phyloP scores from a whole-genome alignment of 1,139 yeast genomes.

The Blastobotrys malaysiensis region DNA sequence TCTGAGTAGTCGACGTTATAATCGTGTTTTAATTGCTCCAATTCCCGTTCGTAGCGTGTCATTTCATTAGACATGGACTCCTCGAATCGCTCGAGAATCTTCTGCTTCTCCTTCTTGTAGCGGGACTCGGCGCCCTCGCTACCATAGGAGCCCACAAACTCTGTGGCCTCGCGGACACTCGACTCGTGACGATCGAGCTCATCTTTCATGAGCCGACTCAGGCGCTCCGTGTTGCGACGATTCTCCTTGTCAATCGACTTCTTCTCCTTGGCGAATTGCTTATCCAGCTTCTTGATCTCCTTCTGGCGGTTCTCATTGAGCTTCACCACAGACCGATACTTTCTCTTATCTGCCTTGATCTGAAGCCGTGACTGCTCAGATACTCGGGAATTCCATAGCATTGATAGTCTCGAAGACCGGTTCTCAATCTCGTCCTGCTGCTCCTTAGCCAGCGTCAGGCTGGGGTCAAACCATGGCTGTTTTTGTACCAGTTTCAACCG shows the following conservation, averaged over 20 bases:
- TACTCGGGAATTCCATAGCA: neutral
- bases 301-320: conserved; percentile 7
- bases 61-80: conserved; percentile 5
- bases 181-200: conserved; percentile 4
- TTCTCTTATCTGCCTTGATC: conserved; percentile 27
- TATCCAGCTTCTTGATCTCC: conserved; percentile 7
- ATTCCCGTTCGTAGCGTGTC: conserved; percentile 2
- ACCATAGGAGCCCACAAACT: conserved; percentile 3
- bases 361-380: conserved; percentile 31
- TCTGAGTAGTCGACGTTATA: conserved; percentile 8
- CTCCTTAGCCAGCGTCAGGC: conserved; percentile 17
- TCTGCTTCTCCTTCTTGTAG: conserved; percentile 2
- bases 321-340: conserved; percentile 4
- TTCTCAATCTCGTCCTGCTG: conserved; percentile 38
- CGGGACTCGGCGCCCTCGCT: neutral
- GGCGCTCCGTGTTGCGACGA: conserved; percentile 1
- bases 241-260: conserved; percentile 5
- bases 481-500: neutral
- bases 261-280: conserved; percentile 2
- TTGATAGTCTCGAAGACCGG: conserved; percentile 35
- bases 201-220: conserved; percentile 6
- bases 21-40: conserved; percentile 4
- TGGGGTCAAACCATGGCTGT: neutral
- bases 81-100: conserved; percentile 2
- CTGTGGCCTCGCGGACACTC: conserved; percentile 3